Evolutionary conservation across 768 basidiomycete genomes (phyloP).

Genomic region (Lactifluus pinguis): DNA sequence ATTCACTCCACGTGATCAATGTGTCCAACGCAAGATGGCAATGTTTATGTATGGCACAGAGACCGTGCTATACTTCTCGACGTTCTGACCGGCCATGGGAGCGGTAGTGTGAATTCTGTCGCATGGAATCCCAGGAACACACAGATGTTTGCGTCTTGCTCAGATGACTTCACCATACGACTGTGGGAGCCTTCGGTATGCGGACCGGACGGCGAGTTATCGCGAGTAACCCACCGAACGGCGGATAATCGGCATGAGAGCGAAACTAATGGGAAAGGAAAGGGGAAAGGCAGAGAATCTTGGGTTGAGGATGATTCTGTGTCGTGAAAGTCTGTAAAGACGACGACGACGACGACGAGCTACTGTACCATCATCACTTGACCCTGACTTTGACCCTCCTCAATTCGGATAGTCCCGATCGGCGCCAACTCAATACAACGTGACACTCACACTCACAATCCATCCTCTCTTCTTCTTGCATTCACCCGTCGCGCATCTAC

Average conservation of each 20-base stretch:
- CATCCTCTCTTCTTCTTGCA: conserved; percentile 8
- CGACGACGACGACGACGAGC: background rate
- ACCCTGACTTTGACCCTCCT: background rate
- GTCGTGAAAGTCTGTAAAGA: conserved; percentile 14
- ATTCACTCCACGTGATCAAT: conserved; percentile 6
- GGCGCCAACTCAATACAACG: conserved; percentile 2
- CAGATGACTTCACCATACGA: conserved; percentile 84
- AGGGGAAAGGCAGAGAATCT: conserved; percentile 50
- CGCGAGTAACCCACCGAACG: background rate
- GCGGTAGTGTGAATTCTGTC: conserved; percentile 88
- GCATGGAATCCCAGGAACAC: conserved; percentile 90
- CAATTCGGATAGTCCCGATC: conserved; percentile 9
- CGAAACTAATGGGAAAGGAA: conserved; percentile 44
- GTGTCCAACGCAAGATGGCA: conserved; percentile 52
- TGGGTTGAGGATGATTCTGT: conserved; percentile 28
- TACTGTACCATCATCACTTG: too few relatives aligned
- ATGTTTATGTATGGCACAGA: conserved; percentile 93
- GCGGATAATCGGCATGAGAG: conserved; percentile 9
- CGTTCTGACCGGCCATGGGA: conserved; percentile 78
- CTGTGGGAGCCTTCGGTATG: conserved; percentile 65
- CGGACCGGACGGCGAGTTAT: conserved; percentile 15
- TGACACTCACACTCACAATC: conserved; percentile 5
- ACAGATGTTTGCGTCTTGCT: conserved; percentile 93
- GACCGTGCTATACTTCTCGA: conserved; percentile 80
- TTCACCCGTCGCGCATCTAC: conserved; percentile 18